Evolutionary conservation across 495 filamentous ascomycete genomes (phyloP).

Genomic region (Immersiella caudata): DNA sequence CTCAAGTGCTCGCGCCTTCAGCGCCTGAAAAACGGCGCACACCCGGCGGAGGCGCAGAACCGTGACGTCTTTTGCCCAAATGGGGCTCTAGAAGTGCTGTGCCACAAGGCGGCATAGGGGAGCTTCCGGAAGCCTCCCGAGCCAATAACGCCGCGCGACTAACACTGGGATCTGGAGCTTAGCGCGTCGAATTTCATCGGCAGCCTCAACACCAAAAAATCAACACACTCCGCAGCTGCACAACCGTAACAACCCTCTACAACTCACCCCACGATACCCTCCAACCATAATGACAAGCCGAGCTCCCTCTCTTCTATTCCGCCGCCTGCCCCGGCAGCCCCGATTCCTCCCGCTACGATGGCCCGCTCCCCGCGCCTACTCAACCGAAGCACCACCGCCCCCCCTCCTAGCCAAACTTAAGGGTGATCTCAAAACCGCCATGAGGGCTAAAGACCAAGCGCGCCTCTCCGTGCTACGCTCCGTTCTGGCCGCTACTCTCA

Average conservation of each 20-base stretch:
- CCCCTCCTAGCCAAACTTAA: slow-evolving; percentile 52
- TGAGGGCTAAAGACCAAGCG: slow-evolving; percentile 60
- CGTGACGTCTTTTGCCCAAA: slow-evolving; percentile 8
- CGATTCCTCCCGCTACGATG: neutral
- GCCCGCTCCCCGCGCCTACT: slow-evolving; percentile 35
- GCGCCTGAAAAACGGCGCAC: neutral
- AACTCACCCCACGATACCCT: neutral
- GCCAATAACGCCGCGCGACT: neutral
- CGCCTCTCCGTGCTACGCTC: slow-evolving; percentile 57
- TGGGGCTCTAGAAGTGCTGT: neutral
- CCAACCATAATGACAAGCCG: neutral
- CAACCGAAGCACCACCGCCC: slow-evolving; percentile 43
- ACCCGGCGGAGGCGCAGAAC: neutral
- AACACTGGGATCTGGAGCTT: neutral
- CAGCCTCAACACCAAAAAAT: neutral
- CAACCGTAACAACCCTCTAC: neutral
- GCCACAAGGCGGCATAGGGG: slow-evolving; percentile 11
- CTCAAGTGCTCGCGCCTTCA: neutral
- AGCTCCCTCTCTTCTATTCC: neutral
- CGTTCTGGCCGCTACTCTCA: slow-evolving; percentile 56
- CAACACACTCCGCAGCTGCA: neutral
- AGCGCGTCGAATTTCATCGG: slow-evolving; percentile 8
- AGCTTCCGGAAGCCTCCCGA: neutral
- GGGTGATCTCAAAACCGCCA: slow-evolving; percentile 61
- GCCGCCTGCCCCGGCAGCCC: neutral